Evolutionary conservation across 371 early-diverging fungal genomes (phyloP), one percentile per base, ranked within the genome.

Genomic region (Apophysomyces elegans): DNA sequence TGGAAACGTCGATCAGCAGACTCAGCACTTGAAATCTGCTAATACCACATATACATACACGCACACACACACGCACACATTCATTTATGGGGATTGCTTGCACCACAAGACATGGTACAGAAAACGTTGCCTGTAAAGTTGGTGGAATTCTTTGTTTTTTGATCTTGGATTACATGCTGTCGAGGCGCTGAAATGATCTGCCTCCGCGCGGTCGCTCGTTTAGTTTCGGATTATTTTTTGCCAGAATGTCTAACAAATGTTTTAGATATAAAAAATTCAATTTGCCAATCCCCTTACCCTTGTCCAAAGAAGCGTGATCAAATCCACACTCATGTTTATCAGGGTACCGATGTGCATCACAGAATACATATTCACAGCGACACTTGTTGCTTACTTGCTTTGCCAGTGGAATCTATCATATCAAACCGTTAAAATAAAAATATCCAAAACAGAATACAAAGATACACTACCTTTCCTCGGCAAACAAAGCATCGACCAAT

Each of bases 321-420:
- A 91, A 90, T 56, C 87, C 85, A 75, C 93, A 93, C 59, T 90
- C 85, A 71, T 93, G 93, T 60, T 89, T 88, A 61, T 89, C 87
- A 43, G 91, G 90, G 58, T 82, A 87, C 62, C 90, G 90, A 81
- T 93, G 93, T 32, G 83, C 70, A 63, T 93, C 93, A 73, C 93
- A 93, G 74, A 88, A 93, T 43, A 92, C 86, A 69, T 88, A 90
- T 57, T 88, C 87, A 72, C 93, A 93, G 47, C 90, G 85, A 73
- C 93, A 93, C 73, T 87, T 91, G 82, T 92, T 92, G 57, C 86
- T 90, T 26, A 88, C 78, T 76, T 93, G 93, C 76, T 93, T 93
- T 61, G 91, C 88, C n/a, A 92, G 81, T 56, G 91, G 91, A 58
- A 93, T 86, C 85, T 87, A 63, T 26, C 2, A 2, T 46, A 14